These are phyloP conservation scores for Epichloe coenophiala DNA, from an alignment of 2,329 filamentous ascomycete species.

Conservation along the genomic window DNA sequence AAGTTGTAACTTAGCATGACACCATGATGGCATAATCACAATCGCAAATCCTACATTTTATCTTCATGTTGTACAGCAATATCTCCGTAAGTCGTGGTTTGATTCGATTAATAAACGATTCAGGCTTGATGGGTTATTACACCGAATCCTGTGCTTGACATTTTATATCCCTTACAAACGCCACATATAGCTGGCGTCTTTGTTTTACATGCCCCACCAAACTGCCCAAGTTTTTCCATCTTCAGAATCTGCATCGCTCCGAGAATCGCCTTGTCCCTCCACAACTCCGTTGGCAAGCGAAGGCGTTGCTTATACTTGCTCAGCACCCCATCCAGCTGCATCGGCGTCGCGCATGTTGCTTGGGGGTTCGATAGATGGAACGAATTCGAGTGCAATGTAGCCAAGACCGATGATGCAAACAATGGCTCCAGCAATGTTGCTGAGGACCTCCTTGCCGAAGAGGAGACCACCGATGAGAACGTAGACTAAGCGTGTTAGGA, in stretches of 20 bases:
- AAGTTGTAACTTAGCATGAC: not conserved
- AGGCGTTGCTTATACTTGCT: constrained; percentile 47
- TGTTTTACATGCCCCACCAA: not conserved
- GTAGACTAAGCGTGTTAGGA: constrained; percentile 53
- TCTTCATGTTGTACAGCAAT: no score
- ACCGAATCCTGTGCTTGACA: not conserved
- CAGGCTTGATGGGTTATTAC: not conserved
- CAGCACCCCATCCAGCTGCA: constrained; percentile 56
- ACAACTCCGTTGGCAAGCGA: not conserved
- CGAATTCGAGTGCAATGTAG: constrained; percentile 64
- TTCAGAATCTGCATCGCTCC: not conserved
- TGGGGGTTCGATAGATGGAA: constrained; percentile 67
- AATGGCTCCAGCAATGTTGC: constrained; percentile 63
- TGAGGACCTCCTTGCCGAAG: constrained; percentile 51
- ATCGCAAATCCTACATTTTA: no score
- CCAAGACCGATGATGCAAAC: constrained; percentile 66
- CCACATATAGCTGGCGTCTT: not conserved
- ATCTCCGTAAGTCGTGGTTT: not conserved
- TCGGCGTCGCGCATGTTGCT: constrained; percentile 72
- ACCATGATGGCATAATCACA: not conserved
- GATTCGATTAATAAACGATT: not conserved
- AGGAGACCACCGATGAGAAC: constrained; percentile 85
- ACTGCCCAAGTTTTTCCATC: not conserved
- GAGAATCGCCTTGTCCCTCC: no score
- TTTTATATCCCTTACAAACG: not conserved